phyloP scores from a whole-genome alignment of 108 stramenopile genomes.

The Heterococcus sp. region DNA sequence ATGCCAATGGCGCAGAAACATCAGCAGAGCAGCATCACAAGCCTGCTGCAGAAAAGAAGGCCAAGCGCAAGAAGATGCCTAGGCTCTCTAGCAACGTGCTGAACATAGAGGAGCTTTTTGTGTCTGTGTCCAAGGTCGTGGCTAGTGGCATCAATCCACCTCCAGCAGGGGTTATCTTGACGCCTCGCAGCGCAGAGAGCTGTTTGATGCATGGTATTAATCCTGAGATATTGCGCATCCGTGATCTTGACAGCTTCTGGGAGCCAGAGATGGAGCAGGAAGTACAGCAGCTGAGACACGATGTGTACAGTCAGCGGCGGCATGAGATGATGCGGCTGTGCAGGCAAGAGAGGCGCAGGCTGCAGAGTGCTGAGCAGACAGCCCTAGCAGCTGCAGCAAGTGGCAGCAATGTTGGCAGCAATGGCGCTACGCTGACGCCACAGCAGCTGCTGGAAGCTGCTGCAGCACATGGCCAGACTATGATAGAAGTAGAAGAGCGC shows the following conservation, averaged over 20 bases:
- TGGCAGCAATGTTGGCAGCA: background rate
- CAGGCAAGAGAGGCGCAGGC: conserved; percentile 52
- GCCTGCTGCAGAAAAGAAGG: no score
- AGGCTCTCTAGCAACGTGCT: no score
- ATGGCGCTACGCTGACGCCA: background rate
- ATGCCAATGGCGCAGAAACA: no score
- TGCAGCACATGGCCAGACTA: conserved; percentile 19
- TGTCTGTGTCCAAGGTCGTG: background rate
- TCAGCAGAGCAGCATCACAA: no score
- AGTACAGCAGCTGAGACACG: conserved; percentile 65
- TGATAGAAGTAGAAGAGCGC: conserved; percentile 60
- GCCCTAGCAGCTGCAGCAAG: conserved; percentile 1
- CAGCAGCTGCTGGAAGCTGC: background rate
- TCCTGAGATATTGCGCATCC: conserved; percentile 57
- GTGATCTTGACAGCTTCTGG: conserved; percentile 67
- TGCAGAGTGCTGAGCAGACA: conserved; percentile 47
- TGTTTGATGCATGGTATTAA: conserved; percentile 66
- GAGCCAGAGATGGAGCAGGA: conserved; percentile 62
- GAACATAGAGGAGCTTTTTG: conserved; percentile 38
- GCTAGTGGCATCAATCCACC: conserved; percentile 52
- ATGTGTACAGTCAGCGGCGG: conserved; percentile 64
- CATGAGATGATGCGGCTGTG: conserved; percentile 64
- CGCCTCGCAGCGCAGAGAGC: conserved; percentile 62
- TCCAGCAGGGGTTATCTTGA: conserved; percentile 45
- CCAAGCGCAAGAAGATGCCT: no score